Percentiles rank a stretch among this genome's conserved stretches.
phyloP scores from a whole-genome alignment of 768 basidiomycete species.

The Lentinus tigrinus region DNA sequence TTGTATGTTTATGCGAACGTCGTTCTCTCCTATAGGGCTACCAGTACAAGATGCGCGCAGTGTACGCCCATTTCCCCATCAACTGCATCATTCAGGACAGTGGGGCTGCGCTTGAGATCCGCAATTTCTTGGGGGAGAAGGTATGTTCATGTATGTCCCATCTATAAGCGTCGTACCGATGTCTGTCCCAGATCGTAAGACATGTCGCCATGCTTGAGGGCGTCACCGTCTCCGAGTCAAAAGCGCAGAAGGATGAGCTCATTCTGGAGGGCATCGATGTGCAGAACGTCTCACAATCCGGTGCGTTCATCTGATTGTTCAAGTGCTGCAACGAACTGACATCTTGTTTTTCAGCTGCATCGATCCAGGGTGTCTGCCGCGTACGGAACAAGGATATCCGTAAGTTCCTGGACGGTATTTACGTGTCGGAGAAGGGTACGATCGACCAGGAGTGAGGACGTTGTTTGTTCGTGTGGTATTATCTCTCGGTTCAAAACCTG shows the following conservation, averaged over 20 bases:
- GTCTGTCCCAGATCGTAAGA: constrained; percentile 68
- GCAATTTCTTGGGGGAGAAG: constrained; percentile 95
- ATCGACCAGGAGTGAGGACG: constrained; percentile 43
- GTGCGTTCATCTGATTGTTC: constrained; percentile 37
- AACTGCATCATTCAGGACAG: constrained; percentile 90
- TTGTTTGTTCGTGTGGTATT: constrained; percentile 18
- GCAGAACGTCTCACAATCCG: constrained; percentile 96
- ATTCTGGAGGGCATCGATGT: constrained; percentile 95
- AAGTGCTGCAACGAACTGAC: constrained; percentile 2
- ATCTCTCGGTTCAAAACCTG: constrained; percentile 26
- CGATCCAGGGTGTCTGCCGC: constrained; percentile 93
- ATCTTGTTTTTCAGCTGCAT: constrained; percentile 62
- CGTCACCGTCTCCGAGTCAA: constrained; percentile 81
- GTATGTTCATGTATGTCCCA: constrained; percentile 37
- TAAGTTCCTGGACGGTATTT: constrained; percentile 95
- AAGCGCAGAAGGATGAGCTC: constrained; percentile 91
- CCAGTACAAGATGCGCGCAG: constrained; percentile 99
- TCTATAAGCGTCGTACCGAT: background rate
- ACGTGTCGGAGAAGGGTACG: constrained; percentile 81
- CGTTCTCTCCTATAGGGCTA: constrained; percentile 67
- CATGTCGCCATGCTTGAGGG: constrained; percentile 91
- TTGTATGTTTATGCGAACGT: background rate
- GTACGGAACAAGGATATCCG: constrained; percentile 99
- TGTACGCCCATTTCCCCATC: constrained; percentile 99
- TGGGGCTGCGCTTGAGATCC: constrained; percentile 78